Conservation (phyloP, 805 yeast species). For the Myxozyma melibiosi region DNA sequence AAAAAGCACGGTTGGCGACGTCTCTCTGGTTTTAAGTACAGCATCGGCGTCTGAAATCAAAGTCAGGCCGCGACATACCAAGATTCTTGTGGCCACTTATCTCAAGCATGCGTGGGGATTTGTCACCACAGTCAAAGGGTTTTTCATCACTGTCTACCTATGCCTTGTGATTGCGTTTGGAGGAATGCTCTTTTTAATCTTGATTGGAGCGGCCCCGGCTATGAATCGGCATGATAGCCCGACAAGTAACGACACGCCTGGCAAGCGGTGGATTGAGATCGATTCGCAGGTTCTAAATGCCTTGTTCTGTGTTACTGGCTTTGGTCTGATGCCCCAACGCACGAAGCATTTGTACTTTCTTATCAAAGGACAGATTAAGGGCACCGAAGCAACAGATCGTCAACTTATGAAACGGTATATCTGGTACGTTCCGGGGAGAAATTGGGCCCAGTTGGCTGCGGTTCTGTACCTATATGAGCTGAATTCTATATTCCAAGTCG, state of each 20-base stretch:
- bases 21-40: background rate
- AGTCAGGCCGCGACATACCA: background rate
- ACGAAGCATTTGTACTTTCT: constrained; percentile 27
- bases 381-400: constrained; percentile 5
- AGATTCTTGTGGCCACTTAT: constrained; percentile 4
- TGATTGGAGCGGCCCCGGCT: constrained; percentile 34
- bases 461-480: constrained; percentile 26
- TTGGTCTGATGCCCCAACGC: constrained; percentile 33
- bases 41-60: background rate
- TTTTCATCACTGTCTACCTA: constrained; percentile 26
- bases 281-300: constrained; percentile 34
- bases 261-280: constrained; percentile 34
- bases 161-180: constrained; percentile 33
- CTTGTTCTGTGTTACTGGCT: constrained; percentile 33
- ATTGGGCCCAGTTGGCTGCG: constrained; percentile 20
- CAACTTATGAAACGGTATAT: constrained; percentile 17
- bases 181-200: constrained; percentile 34
- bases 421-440: constrained; percentile 27
- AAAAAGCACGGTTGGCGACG: background rate
- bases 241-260: constrained; percentile 25
- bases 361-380: constrained; percentile 18
- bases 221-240: constrained; percentile 30
- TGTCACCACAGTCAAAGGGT: constrained; percentile 24
- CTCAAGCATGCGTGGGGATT: constrained; percentile 7
- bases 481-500: constrained; percentile 31